Evolutionary conservation across 2,329 filamentous ascomycete genomes (phyloP).

Genomic region (Arachnomyces sp.): DNA sequence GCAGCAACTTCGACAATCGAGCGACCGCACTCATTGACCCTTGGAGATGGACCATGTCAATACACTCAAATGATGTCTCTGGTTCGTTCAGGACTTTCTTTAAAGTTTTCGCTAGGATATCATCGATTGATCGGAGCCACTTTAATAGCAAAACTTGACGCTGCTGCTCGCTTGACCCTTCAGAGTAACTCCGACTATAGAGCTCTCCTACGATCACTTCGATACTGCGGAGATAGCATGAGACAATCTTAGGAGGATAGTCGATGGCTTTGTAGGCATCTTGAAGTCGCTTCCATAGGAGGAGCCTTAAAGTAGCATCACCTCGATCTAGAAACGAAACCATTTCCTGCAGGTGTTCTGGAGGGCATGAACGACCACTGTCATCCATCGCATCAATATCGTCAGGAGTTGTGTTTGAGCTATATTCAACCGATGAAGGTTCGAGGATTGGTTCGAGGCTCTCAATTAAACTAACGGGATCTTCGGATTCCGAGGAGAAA

Average conservation of each 20-base stretch:
- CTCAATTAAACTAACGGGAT: slow-evolving; percentile 80
- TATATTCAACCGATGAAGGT: slow-evolving; percentile 38
- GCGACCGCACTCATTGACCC: slow-evolving; percentile 65
- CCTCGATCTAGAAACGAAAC: slow-evolving; percentile 77
- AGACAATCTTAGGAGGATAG: slow-evolving; percentile 80
- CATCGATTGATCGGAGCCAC: slow-evolving; percentile 71
- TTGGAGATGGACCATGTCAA: slow-evolving; percentile 71
- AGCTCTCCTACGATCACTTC: slow-evolving; percentile 71
- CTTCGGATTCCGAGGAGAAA: slow-evolving; percentile 73
- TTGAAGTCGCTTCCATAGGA: slow-evolving; percentile 84
- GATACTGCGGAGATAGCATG: slow-evolving; percentile 76
- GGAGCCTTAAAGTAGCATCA: slow-evolving; percentile 73
- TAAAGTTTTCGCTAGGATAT: slow-evolving; percentile 65
- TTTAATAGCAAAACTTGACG: slow-evolving; percentile 63
- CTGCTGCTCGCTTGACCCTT: slow-evolving; percentile 56
- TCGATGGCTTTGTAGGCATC: slow-evolving; percentile 81
- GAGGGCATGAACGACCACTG: slow-evolving; percentile 23
- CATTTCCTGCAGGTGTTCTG: slow-evolving; percentile 60
- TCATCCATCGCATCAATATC: neutral
- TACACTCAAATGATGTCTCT: slow-evolving; percentile 65
- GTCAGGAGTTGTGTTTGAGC: slow-evolving; percentile 9
- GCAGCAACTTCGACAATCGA: slow-evolving; percentile 65
- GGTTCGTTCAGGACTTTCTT: slow-evolving; percentile 59
- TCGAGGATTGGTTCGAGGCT: slow-evolving; percentile 88
- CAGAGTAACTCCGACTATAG: slow-evolving; percentile 50